These are phyloP conservation scores for Tripidium arundinaceum DNA, from an alignment of 202 grass and related monocot genomes.

Conservation along the genomic window DNA sequence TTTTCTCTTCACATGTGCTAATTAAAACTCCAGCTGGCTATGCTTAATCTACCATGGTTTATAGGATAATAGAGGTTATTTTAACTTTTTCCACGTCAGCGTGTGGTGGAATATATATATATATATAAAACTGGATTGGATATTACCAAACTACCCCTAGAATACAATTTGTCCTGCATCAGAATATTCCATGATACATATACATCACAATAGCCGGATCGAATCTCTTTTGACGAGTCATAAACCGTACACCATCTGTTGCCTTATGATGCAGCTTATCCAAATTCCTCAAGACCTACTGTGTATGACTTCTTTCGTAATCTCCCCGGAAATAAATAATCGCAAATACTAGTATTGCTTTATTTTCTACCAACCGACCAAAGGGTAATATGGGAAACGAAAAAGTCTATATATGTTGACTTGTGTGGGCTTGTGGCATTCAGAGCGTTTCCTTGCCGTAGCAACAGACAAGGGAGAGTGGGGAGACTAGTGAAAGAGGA, in stretches of 20 bases:
- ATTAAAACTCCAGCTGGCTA: not conserved
- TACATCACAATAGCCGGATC: not conserved
- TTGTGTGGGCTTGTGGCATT: constrained; percentile 3
- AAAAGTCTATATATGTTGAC: constrained; percentile 40
- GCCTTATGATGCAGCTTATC: not conserved
- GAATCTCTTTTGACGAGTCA: not conserved
- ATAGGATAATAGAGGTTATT: not conserved
- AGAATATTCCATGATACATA: not conserved
- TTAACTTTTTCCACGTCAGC: constrained; percentile 30
- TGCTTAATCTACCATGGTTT: constrained; percentile 11
- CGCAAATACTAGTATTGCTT: not conserved
- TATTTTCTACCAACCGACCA: constrained; percentile 30
- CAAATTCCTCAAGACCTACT: not conserved
- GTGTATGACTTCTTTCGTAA: not conserved
- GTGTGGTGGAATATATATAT: not conserved
- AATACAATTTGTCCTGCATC: not conserved
- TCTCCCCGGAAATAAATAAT: not conserved
- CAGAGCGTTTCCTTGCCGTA: not conserved
- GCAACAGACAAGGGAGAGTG: constrained; percentile 12
- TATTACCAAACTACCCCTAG: not conserved
- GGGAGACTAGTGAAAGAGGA: not conserved
- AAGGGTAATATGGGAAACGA: constrained; percentile 37
- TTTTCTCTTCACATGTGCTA: not conserved
- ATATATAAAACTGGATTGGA: too few relatives aligned
- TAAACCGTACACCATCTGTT: not conserved